These are phyloP conservation scores for Fusarium cicatricum DNA, from an alignment of 2,329 filamentous ascomycete species.

Conservation along the genomic window DNA sequence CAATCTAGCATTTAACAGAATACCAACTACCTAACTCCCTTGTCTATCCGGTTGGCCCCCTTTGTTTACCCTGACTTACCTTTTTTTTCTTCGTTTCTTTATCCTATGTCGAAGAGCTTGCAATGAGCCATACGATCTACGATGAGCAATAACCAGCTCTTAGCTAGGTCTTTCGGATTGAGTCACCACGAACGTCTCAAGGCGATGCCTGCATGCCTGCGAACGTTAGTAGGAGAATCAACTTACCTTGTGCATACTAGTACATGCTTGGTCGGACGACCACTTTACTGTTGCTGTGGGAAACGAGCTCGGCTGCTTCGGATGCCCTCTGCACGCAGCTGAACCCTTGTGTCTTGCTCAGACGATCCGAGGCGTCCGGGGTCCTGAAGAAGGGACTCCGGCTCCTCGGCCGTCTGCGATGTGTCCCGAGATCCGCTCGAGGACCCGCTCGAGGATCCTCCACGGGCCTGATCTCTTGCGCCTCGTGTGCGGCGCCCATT, in stretches of 20 bases:
- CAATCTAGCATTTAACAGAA: slow-evolving; percentile 26
- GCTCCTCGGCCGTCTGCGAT: neutral
- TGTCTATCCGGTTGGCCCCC: neutral
- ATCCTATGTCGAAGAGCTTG: too few relatives aligned
- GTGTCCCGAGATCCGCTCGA: neutral
- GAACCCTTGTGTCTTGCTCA: neutral
- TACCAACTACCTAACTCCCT: slow-evolving; percentile 7
- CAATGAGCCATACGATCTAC: too few relatives aligned
- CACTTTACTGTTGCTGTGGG: neutral
- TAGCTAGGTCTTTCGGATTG: neutral
- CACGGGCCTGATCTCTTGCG: neutral
- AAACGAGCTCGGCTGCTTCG: neutral
- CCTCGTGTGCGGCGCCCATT: too few relatives aligned
- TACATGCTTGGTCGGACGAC: too few relatives aligned
- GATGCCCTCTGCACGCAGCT: neutral
- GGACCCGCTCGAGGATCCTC: neutral
- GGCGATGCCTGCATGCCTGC: neutral
- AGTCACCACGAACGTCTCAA: slow-evolving; percentile 1
- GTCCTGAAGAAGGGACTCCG: neutral
- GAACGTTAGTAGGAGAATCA: neutral
- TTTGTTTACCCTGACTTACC: neutral
- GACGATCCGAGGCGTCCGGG: neutral
- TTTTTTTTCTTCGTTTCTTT: neutral
- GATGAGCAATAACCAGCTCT: neutral
- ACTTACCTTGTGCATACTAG: neutral